Base-by-base conservation (phyloP, 306 rosid species). In the Vigna reflexopilosa region DNA sequence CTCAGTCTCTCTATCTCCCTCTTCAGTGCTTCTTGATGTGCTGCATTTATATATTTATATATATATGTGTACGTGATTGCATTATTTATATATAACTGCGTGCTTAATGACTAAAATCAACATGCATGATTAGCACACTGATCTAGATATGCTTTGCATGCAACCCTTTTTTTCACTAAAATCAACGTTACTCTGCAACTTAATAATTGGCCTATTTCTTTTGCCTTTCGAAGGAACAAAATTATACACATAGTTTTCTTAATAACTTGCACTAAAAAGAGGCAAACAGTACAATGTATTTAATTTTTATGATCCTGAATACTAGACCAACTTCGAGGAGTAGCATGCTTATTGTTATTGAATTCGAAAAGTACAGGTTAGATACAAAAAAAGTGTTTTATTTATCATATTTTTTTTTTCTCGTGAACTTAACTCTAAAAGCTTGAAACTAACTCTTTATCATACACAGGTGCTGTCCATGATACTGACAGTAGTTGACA, bases 1-100 rank as follows among this genome's bases (percentile, higher is more conserved):
- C 96, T 84, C 24, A 95, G 79, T 73, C 98, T 93, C 84, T 95
- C 98, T 86, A 95, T 93, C 81, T 95, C 99, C 77, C 94, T 91
- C 88, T 93, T 95, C 50, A 95, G 72, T 81, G 97, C 91, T 62
- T 93, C 97, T 85, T 95, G 99, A 86, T 93, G 96, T 40, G 87
- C 90, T 86, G 85, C 85, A 83, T 30, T 30, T 30, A 0, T 30
- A 34, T 34, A 34, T 34, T 3, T 32, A 32, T 57, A 40, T 9
- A 83, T 65, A 40, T 42, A 77, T 65, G 1, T 42, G 49, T 49
- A 16, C 11, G 17, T 64, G 51, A 59, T 47, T 32, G 30, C 49
- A 65, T 67, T 34, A 38, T 69, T 55, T 66, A 12, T 2, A 5
- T 14, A 12, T 36, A 10, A 83, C 45, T 66, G 15, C 1, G 15